Evolutionary conservation across 495 filamentous ascomycete species (phyloP), one percentile per base, ranked within the genome.

Genomic region (Penicillium malachiteum): DNA sequence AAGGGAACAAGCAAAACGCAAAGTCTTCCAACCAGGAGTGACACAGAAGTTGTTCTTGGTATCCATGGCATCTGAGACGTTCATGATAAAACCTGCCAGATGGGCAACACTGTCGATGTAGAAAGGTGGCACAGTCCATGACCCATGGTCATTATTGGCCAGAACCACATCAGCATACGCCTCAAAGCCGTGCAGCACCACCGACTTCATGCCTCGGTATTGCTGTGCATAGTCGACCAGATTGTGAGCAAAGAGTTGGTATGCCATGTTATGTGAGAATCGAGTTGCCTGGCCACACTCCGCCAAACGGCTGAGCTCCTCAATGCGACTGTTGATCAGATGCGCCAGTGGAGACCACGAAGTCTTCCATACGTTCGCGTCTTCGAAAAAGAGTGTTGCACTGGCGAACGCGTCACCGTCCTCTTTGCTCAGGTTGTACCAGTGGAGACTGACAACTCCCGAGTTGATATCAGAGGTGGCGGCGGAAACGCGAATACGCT

Each of bases 101-200:
- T 79, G 76, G 0, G 56, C 60, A 9, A 78, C 55, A 18, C 67
- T 71, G 45, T 81, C 78, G 47, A 79, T 78, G 46, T 59, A 74
- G 48, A 78, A 64, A 0, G 77, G 77, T 2, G 70, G 56, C 0
- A 32, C 52, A 17, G 50, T 37, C 57, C 52, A 65, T 1, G 17
- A 56, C 3, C 61, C 62, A 34, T 57, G 16, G 3, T 4, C 41
- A 0, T 67, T 58, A 1, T 58, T 34, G 10, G 54, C 59, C 4
- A 81, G 70, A 1, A 40, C 39, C 8, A 81, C 58, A 8, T 74
- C 65, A 3, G 78, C 76, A 30, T 55, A 58, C 0, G 71, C 78
- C 53, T 82, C 79, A 7, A 64, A 46, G 0, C 47, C 68, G 54
- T 74, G n/a, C 40, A 79, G 52, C 11, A 73, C 59, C 7, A 50